Evolutionary conservation across 257 asterid species (phyloP).

Genomic region (Solanum chmielewskii): DNA sequence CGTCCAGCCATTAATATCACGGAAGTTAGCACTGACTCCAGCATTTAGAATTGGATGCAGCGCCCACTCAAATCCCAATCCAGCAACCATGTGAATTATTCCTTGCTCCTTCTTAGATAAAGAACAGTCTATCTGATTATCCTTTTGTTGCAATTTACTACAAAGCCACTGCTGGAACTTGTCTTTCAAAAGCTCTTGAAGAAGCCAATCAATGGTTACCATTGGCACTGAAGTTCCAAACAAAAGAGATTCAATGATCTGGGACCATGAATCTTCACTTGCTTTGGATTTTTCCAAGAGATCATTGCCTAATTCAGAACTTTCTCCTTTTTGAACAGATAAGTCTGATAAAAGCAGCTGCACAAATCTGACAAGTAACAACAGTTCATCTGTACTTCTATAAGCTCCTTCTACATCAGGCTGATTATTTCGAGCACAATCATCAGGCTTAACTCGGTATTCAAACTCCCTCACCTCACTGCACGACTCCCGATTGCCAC

Average conservation of each 20-base stretch:
- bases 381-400: slow-evolving; percentile 46
- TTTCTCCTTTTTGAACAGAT: not conserved
- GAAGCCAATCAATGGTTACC: slow-evolving; percentile 13
- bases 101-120: slow-evolving; percentile 71
- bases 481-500: slow-evolving; percentile 76
- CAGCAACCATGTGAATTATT: slow-evolving; percentile 61
- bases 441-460: slow-evolving; percentile 43
- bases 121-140: slow-evolving; percentile 15
- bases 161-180: slow-evolving; percentile 12
- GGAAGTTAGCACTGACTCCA: slow-evolving; percentile 52
- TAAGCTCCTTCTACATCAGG: slow-evolving; percentile 28
- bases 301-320: not conserved
- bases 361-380: slow-evolving; percentile 15
- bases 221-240: slow-evolving; percentile 2
- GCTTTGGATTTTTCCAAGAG: slow-evolving; percentile 5
- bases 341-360: slow-evolving; percentile 2
- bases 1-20: slow-evolving; percentile 66
- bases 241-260: slow-evolving; percentile 2
- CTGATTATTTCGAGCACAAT: slow-evolving; percentile 18
- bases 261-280: slow-evolving; percentile 9
- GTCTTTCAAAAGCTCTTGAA: slow-evolving; percentile 14
- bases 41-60: slow-evolving; percentile 48
- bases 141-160: slow-evolving; percentile 21
- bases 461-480: slow-evolving; percentile 86
- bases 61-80: slow-evolving; percentile 74